phyloP scores from a whole-genome alignment of 2,329 filamentous ascomycete species.

The Fusarium pilosicola region DNA sequence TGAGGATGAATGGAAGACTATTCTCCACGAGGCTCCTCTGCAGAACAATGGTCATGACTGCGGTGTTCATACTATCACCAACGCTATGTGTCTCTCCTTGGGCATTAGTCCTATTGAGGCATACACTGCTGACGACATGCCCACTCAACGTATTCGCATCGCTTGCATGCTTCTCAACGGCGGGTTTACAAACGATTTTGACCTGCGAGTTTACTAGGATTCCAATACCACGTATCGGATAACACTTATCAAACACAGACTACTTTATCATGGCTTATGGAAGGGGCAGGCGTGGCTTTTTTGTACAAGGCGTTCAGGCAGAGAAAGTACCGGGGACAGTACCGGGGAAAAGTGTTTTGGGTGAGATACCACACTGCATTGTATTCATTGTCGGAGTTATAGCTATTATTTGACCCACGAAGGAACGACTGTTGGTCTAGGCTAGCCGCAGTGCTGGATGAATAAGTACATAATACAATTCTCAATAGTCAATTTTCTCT shows the following conservation, averaged over 20 bases:
- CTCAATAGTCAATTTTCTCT: neutral
- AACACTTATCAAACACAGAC: neutral
- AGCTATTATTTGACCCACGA: slow-evolving; percentile 20
- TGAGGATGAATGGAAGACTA: slow-evolving; percentile 67
- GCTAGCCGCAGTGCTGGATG: neutral
- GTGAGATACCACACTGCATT: slow-evolving; percentile 42
- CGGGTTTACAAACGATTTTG: slow-evolving; percentile 72
- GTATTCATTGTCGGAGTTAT: slow-evolving; percentile 33
- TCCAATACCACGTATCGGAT: neutral
- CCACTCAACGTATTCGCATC: slow-evolving; percentile 68
- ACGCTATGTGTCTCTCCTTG: slow-evolving; percentile 70
- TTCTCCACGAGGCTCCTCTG: slow-evolving; percentile 59
- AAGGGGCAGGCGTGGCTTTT: neutral
- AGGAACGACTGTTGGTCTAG: neutral
- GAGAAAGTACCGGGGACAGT: slow-evolving; percentile 8
- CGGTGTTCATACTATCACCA: slow-evolving; percentile 80
- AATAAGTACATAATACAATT: slow-evolving; percentile 3
- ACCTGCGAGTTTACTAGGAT: slow-evolving; percentile 53
- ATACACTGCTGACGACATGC: slow-evolving; percentile 65
- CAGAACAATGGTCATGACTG: slow-evolving; percentile 79
- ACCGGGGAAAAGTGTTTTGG: slow-evolving; percentile 28
- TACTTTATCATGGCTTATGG: slow-evolving; percentile 10
- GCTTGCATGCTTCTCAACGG: slow-evolving; percentile 73
- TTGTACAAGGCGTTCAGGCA: slow-evolving; percentile 33
- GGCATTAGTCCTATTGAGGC: slow-evolving; percentile 61